A percentile compares a stretch with the other conserved stretches of the same genome.
Conservation (phyloP, 768 basidiomycete genomes). For the Boletus sp. region DNA sequence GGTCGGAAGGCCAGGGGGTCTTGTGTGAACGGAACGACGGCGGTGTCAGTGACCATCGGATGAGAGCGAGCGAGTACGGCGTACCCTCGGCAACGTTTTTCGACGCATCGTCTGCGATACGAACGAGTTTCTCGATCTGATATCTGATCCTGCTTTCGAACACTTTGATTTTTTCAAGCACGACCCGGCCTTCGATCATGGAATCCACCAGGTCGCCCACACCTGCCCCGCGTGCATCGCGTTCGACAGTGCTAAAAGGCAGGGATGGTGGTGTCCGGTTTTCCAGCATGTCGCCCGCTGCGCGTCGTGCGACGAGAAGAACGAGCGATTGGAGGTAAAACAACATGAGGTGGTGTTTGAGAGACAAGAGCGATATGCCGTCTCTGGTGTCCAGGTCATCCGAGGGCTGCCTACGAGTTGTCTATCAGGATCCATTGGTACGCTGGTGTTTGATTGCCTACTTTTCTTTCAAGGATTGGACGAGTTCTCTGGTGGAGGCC, state of each 20-base stretch:
- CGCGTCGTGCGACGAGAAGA: slow-evolving; percentile 68
- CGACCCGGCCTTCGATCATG: slow-evolving; percentile 74
- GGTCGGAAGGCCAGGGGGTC: slow-evolving; percentile 93
- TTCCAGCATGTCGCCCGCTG: slow-evolving; percentile 61
- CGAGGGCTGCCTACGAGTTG: slow-evolving; percentile 25
- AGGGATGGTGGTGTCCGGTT: slow-evolving; percentile 47
- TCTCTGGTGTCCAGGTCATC: slow-evolving; percentile 54
- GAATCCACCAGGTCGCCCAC: slow-evolving; percentile 77
- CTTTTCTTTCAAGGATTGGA: slow-evolving; percentile 58
- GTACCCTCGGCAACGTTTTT: slow-evolving; percentile 57
- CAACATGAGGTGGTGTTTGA: slow-evolving; percentile 82
- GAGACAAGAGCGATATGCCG: slow-evolving; percentile 88
- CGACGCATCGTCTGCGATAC: slow-evolving; percentile 63
- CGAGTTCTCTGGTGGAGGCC: slow-evolving; percentile 53
- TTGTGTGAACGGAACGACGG: slow-evolving; percentile 30
- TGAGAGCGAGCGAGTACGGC: slow-evolving; percentile 9
- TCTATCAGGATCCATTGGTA: slow-evolving; percentile 14
- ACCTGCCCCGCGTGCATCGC: slow-evolving; percentile 53
- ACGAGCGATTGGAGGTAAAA: slow-evolving; percentile 84
- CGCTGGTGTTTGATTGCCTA: slow-evolving; percentile 29
- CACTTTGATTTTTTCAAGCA: slow-evolving; percentile 84
- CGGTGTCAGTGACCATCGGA: neutral
- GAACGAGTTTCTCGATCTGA: slow-evolving; percentile 93
- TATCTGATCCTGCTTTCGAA: slow-evolving; percentile 89
- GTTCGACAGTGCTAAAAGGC: slow-evolving; percentile 52